Base-by-base conservation (phyloP, 768 basidiomycete species). In the Leccinum longicurvipes region DNA sequence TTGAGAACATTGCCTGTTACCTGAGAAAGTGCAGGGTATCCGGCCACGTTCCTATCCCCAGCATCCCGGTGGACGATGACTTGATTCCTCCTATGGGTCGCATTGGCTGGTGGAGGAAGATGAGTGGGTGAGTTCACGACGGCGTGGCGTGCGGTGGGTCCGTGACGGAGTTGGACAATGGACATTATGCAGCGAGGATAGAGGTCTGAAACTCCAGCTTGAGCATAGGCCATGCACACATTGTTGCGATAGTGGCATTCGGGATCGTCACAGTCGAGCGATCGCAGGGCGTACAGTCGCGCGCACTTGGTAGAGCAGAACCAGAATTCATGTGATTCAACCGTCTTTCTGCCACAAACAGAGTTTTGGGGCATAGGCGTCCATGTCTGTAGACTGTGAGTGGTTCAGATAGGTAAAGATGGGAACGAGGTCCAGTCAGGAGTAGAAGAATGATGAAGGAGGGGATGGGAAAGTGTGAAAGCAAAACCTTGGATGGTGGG, bases 221-320 rank as follows among this genome's bases (percentile, higher is more conserved):
- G 55, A 28, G 36, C 17, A 27, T 59, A 53, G 29, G 64, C 70
- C 1, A 17, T 39, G 11, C 53, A 61, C 15, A 65, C 53, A 24
- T 58, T 54, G 0, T 58, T 48, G 39, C 69, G 70, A 48, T 70
- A 70, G 25, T 71, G 70, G 36, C 58, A 62, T n/a, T 64, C 39
- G 8, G 56, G 49, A 12, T 51, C 52, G 3, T 47, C 60, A n/a
- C n/a, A n/a, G n/a, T n/a, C n/a, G 25, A 72, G 65, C 3, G 68
- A 63, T 23, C 62, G 60, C 15, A 70, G 61, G 24, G 70, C 48
- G 21, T 72, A 68, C 17, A 14, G 41, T 19, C 63, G 68, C 9
- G 69, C 70, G 9, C 70, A 72, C 0, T 51, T 1, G 2, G 53
- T 55, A 17, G 70, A 71, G 39, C 69, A 71, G 50, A 58, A 72